Evolutionary conservation across 2,329 filamentous ascomycete genomes (phyloP), one percentile per base, ranked within the genome.

Genomic region (Penicillium sp.): DNA sequence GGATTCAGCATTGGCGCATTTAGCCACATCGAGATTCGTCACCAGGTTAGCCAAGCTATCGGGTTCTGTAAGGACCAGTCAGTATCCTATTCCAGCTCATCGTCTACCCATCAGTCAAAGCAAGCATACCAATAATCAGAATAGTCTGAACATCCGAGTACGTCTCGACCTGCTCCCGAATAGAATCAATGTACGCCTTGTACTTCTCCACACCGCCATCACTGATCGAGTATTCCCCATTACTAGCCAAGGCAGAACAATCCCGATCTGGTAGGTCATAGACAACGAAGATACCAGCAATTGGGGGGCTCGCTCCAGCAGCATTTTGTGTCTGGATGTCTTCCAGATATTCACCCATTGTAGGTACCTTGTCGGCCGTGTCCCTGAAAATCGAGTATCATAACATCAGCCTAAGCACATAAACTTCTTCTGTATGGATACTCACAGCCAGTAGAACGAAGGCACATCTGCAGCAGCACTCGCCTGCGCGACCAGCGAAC

Each of bases 231-330:
- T 80, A 75, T 64, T 83, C 80, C 52, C 80, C 80, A 60, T 83
- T 83, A 54, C 80, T 83, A 13, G 80, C 80, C 57, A 78, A 70
- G 44, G 81, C 81, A 15, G 80, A 75, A 60, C 81, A 83, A 62
- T 83, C 81, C 62, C 80, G 77, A 57, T 82, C 79, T 39, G 81
- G 81, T 12, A 83, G 68, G 62, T 83, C 77, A 64, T 83, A 83
- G 46, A 83, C 77, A 48, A 84, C 80, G 47, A 83, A 77, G 1
- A 71, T 72, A 17, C 72, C 74, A 17, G 74, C 71, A 49, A 74
- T 61, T 3, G 71, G 69, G 31, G 72, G 70, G 45, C 63, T 73
- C 6, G 73, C 73, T 15, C 75, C 75, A 26, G 70, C 73, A 24
- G 63, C 66, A 49, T 79, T 78, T 56, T 72, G 61, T 33, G 66